Percentiles rank a stretch among this genome's conserved stretches.
These are phyloP conservation scores for Talinum fruticosum DNA, from an alignment of 148 eudicot genomes.

Conservation along the genomic window DNA sequence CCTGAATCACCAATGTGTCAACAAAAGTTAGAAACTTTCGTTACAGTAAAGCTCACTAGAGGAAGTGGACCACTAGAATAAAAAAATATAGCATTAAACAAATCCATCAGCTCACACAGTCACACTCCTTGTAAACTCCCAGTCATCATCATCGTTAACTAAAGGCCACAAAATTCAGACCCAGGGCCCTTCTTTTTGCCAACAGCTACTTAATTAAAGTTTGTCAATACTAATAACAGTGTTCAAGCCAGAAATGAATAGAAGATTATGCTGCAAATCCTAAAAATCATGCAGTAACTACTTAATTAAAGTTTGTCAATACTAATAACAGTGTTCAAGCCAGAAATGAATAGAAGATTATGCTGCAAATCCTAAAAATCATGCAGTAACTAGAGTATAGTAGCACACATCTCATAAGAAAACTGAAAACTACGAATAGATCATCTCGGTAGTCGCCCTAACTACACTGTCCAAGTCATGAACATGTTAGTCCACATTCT, in stretches of 20 bases:
- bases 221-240: not conserved
- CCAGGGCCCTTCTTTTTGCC: not conserved
- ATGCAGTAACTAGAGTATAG: no score
- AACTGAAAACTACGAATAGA: no score
- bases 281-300: not conserved
- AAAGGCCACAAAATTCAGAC: not conserved
- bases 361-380: not conserved
- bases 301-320: not conserved
- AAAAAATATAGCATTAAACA: no score
- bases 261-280: not conserved
- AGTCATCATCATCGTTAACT: no score
- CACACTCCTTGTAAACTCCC: no score
- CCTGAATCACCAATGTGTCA: slow-evolving; percentile 37
- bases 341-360: not conserved
- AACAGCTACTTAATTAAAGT: not conserved
- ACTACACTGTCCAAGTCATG: no score
- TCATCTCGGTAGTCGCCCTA: no score
- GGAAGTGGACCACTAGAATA: not conserved
- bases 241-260: not conserved
- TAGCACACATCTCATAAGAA: no score
- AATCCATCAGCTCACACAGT: no score
- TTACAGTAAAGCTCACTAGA: not conserved
- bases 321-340: not conserved
- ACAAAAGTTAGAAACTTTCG: slow-evolving; percentile 6
- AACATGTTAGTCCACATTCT: no score